Percentiles rank a stretch among this genome's conserved stretches.
Conservation (phyloP, 805 yeast species). For the Komagataella kurtzmanii region DNA sequence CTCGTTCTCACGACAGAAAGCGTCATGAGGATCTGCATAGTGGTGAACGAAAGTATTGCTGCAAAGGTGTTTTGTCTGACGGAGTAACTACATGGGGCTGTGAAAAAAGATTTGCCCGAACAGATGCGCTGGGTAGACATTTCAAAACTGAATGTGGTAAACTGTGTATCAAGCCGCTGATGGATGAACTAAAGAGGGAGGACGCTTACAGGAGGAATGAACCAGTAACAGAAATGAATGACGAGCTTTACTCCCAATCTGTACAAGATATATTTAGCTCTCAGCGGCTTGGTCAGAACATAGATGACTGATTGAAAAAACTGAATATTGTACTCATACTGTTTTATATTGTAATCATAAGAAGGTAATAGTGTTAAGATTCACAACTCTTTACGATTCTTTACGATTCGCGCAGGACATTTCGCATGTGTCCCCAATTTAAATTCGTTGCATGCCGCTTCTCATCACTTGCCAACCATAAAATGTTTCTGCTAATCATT, state of each 20-base stretch:
- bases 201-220: not conserved
- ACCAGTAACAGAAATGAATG: not conserved
- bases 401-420: not conserved
- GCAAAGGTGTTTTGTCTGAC: conserved; percentile 49
- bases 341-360: not conserved
- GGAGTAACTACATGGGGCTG: conserved; percentile 61
- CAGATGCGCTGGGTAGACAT: conserved; percentile 70
- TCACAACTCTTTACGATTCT: not conserved
- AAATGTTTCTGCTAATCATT: conserved; percentile 1
- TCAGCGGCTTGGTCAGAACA: not conserved
- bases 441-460: not conserved
- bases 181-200: conserved; percentile 33
- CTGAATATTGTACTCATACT: not conserved
- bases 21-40: conserved; percentile 67
- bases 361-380: not conserved
- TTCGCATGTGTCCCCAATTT: too few species aligned
- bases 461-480: not conserved
- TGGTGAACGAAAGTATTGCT: conserved; percentile 64
- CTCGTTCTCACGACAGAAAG: conserved; percentile 65
- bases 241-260: not conserved
- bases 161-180: conserved; percentile 52
- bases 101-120: conserved; percentile 65
- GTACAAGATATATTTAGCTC: not conserved
- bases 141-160: conserved; percentile 72
- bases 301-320: not conserved